Conservation (phyloP, 2,329 filamentous ascomycete species). For the Thielaviopsis cerberus region DNA sequence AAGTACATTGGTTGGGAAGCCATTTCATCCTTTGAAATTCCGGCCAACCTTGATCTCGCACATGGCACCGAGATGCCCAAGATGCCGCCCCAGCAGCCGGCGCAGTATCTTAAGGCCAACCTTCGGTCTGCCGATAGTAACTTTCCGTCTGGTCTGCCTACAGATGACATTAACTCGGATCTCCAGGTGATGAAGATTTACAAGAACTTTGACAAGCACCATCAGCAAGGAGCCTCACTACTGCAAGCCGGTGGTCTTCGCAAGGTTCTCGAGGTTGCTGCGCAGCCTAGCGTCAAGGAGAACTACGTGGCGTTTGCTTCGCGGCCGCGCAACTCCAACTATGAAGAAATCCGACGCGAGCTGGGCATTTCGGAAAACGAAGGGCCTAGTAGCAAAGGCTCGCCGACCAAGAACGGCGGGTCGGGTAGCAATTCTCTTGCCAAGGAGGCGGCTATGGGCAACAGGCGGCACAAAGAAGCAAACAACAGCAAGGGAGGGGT, state of each 20-base stretch:
- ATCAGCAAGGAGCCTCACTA: constrained; percentile 38
- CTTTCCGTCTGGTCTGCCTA: constrained; percentile 30
- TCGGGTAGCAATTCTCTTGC: constrained; percentile 15
- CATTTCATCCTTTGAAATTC: constrained; percentile 39
- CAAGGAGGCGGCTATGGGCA: constrained; percentile 35
- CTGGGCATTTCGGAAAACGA: constrained; percentile 28
- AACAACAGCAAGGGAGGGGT: constrained; percentile 16
- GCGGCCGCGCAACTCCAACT: constrained; percentile 24
- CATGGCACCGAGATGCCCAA: constrained; percentile 35
- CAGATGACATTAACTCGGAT: constrained; percentile 35
- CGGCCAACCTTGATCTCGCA: constrained; percentile 38
- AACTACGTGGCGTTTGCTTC: constrained; percentile 29
- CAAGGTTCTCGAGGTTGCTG: constrained; percentile 36
- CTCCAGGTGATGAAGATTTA: constrained; percentile 39
- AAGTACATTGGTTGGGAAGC: constrained; percentile 41
- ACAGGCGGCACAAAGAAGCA: constrained; percentile 38
- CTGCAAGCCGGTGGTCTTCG: constrained; percentile 34
- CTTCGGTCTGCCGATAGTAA: constrained; percentile 36
- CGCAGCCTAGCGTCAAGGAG: constrained; percentile 27
- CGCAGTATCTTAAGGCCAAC: constrained; percentile 40
- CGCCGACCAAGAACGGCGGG: constrained; percentile 6
- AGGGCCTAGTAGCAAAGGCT: constrained; percentile 18
- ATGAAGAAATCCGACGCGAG: constrained; percentile 30
- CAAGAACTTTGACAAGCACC: constrained; percentile 34
- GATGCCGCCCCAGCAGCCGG: constrained; percentile 37